A percentile compares a stretch with the other conserved stretches of the same genome.
Evolutionary conservation across 2,329 filamentous ascomycete genomes (phyloP).

Genomic region (Rhexocercosporidium sp.): DNA sequence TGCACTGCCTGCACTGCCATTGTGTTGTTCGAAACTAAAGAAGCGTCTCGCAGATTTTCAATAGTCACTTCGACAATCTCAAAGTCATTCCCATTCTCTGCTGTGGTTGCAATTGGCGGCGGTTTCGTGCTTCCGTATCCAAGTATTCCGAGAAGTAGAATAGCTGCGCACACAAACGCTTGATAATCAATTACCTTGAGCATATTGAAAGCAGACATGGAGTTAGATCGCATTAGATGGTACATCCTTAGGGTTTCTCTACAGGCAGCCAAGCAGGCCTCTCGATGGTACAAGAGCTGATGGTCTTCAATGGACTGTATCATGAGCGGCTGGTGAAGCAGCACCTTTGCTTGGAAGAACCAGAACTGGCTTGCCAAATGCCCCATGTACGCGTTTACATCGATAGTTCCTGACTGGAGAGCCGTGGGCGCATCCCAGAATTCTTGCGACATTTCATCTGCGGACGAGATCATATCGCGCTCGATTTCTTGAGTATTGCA

Average conservation of each 20-base stretch:
- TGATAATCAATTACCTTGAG: conserved; percentile 55
- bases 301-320: conserved; percentile 46
- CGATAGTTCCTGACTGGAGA: conserved; percentile 14
- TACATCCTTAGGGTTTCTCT: conserved; percentile 48
- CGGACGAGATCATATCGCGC: conserved; percentile 45
- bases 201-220: conserved; percentile 43
- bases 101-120: conserved; percentile 28
- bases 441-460: conserved; percentile 38
- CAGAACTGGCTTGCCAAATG: conserved; percentile 47
- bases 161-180: conserved; percentile 51
- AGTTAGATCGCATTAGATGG: conserved; percentile 44
- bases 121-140: conserved; percentile 20
- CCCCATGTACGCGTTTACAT: conserved; percentile 30
- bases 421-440: conserved; percentile 44
- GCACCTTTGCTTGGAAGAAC: conserved; percentile 46
- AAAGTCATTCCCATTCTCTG: conserved; percentile 45
- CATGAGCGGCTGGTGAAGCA: conserved; percentile 54
- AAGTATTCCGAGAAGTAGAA: conserved; percentile 50
- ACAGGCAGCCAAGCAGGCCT: conserved; percentile 48
- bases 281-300: conserved; percentile 46
- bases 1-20: conserved; percentile 49
- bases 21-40: conserved; percentile 44
- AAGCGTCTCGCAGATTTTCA: conserved; percentile 44
- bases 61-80: conserved; percentile 43
- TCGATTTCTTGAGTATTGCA: conserved; percentile 48